Base-by-base conservation (phyloP, 2,329 filamentous ascomycete species). In the Amesomyces nigricolor region DNA sequence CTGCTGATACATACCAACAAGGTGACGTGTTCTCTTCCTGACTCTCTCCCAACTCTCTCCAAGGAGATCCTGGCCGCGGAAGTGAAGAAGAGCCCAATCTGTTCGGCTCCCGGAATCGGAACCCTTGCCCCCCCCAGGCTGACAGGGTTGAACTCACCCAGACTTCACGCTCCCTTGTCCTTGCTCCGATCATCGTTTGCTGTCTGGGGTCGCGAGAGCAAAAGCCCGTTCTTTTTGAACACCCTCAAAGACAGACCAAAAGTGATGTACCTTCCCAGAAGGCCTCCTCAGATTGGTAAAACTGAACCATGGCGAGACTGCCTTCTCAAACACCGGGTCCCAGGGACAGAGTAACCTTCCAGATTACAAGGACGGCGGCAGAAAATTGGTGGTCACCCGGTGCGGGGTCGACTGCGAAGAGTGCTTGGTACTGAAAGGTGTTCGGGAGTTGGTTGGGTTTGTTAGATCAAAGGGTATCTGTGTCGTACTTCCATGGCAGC, bases 241-340 rank as follows among this genome's bases (percentile, higher is more conserved):
- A 26, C 19, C n/a, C 53, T 44, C 50, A 50, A 35, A 26, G 22
- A 26, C 22, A 26, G 43, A 56, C 51, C 49, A 29, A 6, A 56
- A 54, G 44, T 49, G 43, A 44, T 54, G 52, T 57, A 53, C 57
- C 58, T 52, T n/a, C 40, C 42, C 47, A 47, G 55, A 62, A 54
- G 46, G 40, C 51, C 45, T 35, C 26, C 26, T 60, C 60, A 59
- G 62, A 58, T 56, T 60, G 42, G 44, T 56, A 59, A 57, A 57
- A 58, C 51, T 42, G 46, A 51, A 32, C 49, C n/a, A 29, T 53
- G 47, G 32, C 10, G 10, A 42, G 38, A 11, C 37, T 19, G 42
- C 37, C 8, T 39, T 14, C 16, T 9, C 37, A 29, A 11, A 22
- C 22, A 26, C 22, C 22, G 22, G 22, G 16, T 30, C 16, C 42